Base-by-base conservation (phyloP, 495 filamentous ascomycete genomes). In the Xylaria sp. region DNA sequence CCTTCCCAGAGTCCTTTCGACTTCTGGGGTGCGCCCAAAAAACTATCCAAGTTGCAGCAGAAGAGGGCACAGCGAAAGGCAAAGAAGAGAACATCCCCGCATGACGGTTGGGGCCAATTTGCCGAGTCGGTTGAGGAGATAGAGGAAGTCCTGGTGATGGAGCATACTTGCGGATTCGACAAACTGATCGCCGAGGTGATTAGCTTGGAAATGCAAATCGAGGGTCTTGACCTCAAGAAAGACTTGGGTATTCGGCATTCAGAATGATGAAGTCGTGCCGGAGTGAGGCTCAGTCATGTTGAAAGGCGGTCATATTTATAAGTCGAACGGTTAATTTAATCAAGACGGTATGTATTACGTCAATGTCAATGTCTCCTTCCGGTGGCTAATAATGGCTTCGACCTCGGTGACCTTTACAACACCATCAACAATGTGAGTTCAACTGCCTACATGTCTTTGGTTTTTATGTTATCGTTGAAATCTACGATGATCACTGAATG, bases 161-260 rank as follows among this genome's bases (percentile, higher is more conserved):
- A 65, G 31, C 62, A 65, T 5, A 52, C 19, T 35, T 65, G 62
- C 62, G 62, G 62, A 15, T 65, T 65, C 44, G 44, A 52, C 43
- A 44, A 50, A 52, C 44, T 65, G 17, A 29, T 48, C 8, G 29
- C 44, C 29, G 14, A 19, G 26, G 19, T 65, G 19, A n/a, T n/a
- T 48, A 37, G 14, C 43, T 37, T 65, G 26, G 62, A 65, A 24
- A 37, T 40, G 3, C 29, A 65, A 29, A 65, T 65, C 26, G 29
- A 52, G 19, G 62, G 62, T 17, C 62, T 65, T 37, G 62, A 65
- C 19, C 62, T 65, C 17, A 31, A 35, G 24, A 21, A 52, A 21
- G 62, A 65, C 11, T 37, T 65, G 9, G 44, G 62, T 17, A 52
- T 65, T 48, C 40, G 8, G 5, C 26, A 46, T 19, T 7, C 40